Percentiles rank a stretch among this genome's conserved stretches.
Evolutionary conservation across 495 filamentous ascomycete species (phyloP).

Genomic region (Talaromyces thailandensis): DNA sequence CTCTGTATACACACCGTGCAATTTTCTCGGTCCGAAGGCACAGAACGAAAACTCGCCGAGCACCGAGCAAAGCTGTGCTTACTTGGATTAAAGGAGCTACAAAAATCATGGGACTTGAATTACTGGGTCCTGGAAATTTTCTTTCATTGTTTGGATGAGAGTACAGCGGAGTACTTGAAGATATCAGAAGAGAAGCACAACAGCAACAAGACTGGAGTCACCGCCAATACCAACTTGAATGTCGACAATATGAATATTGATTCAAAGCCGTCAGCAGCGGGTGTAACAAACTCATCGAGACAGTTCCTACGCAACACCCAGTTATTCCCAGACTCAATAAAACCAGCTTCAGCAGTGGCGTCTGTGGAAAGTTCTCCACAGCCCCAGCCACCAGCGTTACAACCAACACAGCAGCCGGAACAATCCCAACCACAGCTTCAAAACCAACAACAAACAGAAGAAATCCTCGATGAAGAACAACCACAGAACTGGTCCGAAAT

Average conservation of each 20-base stretch:
- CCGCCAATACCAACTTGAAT: neutral
- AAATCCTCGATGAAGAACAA: neutral
- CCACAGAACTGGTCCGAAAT: conserved; percentile 1
- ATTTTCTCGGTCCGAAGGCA: conserved; percentile 26
- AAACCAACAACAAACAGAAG: neutral
- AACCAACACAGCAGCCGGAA: neutral
- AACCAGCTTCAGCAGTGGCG: neutral
- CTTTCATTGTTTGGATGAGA: conserved; percentile 35
- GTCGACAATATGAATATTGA: neutral
- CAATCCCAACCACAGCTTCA: neutral
- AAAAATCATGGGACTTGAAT: conserved; percentile 39
- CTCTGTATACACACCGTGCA: conserved; percentile 40
- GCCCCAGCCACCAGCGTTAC: neutral
- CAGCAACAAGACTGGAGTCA: conserved; percentile 8
- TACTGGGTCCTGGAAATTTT: conserved; percentile 39
- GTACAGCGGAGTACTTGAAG: conserved; percentile 31
- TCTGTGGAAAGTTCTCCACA: neutral
- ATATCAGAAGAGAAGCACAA: conserved; percentile 9
- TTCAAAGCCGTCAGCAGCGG: neutral
- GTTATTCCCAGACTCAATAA: neutral
- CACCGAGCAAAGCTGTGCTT: conserved; percentile 38
- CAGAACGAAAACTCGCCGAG: conserved; percentile 34
- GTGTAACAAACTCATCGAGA: conserved; percentile 1
- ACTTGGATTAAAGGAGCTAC: conserved; percentile 35
- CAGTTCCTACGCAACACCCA: conserved; percentile 14